These are phyloP conservation scores for Turritis glabra DNA, from an alignment of 345 rosid species.

Conservation along the genomic window DNA sequence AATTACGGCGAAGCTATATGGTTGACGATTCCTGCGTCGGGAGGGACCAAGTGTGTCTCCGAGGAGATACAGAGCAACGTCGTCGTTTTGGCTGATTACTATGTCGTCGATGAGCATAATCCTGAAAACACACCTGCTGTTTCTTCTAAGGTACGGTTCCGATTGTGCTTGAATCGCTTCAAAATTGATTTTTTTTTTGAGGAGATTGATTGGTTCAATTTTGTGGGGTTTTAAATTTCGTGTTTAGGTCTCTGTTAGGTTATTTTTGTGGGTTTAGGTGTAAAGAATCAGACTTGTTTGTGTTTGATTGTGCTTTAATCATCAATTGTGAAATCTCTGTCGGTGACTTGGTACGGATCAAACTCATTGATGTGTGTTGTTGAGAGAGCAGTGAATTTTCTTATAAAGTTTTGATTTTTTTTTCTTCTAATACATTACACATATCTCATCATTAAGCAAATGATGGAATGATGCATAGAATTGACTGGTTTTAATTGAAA, in stretches of 20 bases:
- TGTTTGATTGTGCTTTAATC: neutral
- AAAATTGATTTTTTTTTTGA: neutral
- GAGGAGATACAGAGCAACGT: constrained; percentile 90
- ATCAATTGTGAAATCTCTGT: constrained; percentile 3
- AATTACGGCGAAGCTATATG: constrained; percentile 59
- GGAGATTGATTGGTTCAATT: constrained; percentile 8
- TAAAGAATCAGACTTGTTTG: no score
- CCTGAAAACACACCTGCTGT: constrained; percentile 49
- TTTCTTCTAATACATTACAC: neutral
- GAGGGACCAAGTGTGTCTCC: constrained; percentile 82
- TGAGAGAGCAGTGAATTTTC: neutral
- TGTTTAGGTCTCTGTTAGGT: neutral
- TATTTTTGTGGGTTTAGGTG: neutral
- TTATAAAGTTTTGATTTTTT: neutral
- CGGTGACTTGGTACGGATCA: constrained; percentile 5
- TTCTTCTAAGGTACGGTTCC: constrained; percentile 54
- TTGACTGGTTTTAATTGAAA: neutral
- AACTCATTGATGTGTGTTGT: constrained; percentile 10
- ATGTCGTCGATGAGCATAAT: constrained; percentile 62
- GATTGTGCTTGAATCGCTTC: constrained; percentile 12
- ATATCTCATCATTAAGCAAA: neutral
- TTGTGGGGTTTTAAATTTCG: neutral
- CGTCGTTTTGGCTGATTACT: constrained; percentile 78
- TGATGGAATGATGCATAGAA: neutral
- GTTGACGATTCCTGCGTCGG: constrained; percentile 76